phyloP scores from a whole-genome alignment of 2,329 filamentous ascomycete genomes.

The Alternaria hordeiaustralica region DNA sequence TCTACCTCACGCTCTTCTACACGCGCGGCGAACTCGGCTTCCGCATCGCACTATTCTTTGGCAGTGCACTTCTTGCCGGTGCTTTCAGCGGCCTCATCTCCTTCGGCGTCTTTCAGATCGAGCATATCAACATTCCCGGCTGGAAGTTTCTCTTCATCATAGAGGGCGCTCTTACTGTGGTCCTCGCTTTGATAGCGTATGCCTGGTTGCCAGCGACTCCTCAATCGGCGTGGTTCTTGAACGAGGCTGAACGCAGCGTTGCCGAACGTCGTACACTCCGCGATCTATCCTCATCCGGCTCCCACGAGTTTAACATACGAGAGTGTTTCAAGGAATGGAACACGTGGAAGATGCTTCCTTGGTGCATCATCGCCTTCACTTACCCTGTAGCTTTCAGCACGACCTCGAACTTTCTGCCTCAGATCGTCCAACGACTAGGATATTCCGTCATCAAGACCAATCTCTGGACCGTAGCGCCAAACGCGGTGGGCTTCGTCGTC shows the following conservation, averaged over 20 bases:
- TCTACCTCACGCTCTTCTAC: constrained; percentile 62
- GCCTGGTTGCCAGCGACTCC: constrained; percentile 45
- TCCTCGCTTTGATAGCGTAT: constrained; percentile 39
- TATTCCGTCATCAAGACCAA: constrained; percentile 56
- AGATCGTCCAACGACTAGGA: constrained; percentile 55
- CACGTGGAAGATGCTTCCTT: constrained; percentile 52
- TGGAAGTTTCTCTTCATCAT: constrained; percentile 57
- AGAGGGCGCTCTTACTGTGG: constrained; percentile 47
- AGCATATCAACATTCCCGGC: constrained; percentile 53
- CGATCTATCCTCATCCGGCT: constrained; percentile 53
- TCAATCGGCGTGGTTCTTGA: constrained; percentile 50
- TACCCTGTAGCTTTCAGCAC: constrained; percentile 58
- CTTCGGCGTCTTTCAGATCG: constrained; percentile 57
- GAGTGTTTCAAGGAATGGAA: constrained; percentile 54
- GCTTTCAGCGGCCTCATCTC: constrained; percentile 51
- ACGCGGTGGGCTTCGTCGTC: constrained; percentile 56
- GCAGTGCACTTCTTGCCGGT: constrained; percentile 50
- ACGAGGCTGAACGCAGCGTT: constrained; percentile 44
- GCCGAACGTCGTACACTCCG: constrained; percentile 54
- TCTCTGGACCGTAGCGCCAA: constrained; percentile 58
- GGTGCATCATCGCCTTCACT: constrained; percentile 56
- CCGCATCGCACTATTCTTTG: constrained; percentile 55
- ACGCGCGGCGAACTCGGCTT: constrained; percentile 51
- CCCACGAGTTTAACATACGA: constrained; percentile 48
- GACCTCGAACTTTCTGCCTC: constrained; percentile 56